phyloP scores from a whole-genome alignment of 805 yeast species.

The Metschnikowia koreensis region DNA sequence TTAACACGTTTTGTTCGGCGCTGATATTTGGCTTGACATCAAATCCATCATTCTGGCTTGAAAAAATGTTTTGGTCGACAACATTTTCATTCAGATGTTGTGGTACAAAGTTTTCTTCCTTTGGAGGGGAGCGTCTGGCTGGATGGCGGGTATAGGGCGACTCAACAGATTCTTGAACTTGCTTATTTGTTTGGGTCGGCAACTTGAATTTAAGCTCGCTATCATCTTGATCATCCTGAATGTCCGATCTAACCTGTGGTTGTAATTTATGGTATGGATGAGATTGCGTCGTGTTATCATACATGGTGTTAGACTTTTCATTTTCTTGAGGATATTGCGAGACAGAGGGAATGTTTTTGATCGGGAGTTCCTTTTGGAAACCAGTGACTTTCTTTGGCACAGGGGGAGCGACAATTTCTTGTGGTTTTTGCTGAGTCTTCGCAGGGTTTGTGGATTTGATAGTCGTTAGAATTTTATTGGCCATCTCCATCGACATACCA shows the following conservation, averaged over 20 bases:
- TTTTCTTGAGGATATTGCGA: background rate
- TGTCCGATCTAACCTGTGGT: slow-evolving; percentile 15
- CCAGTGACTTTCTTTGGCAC: slow-evolving; percentile 5
- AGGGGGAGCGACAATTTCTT: slow-evolving; percentile 2
- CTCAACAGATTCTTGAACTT: slow-evolving; percentile 12
- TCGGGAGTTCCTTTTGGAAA: background rate
- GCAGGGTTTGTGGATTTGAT: slow-evolving; percentile 61
- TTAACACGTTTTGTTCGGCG: slow-evolving; percentile 1
- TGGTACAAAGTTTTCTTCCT: background rate
- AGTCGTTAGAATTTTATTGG: slow-evolving; percentile 81
- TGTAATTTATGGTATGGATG: slow-evolving; percentile 16
- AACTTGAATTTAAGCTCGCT: slow-evolving; percentile 6
- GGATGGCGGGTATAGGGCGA: slow-evolving; percentile 14
- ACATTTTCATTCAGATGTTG: background rate
- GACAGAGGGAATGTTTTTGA: slow-evolving; percentile 7
- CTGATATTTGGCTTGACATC: slow-evolving; percentile 3
- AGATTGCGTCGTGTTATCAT: slow-evolving; percentile 15
- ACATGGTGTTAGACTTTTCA: slow-evolving; percentile 7
- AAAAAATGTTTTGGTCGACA: slow-evolving; percentile 22
- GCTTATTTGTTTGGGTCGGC: slow-evolving; percentile 16
- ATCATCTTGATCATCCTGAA: slow-evolving; percentile 1
- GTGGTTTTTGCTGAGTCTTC: background rate
- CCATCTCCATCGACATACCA: slow-evolving; percentile 98
- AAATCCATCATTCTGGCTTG: slow-evolving; percentile 22
- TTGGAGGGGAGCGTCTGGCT: slow-evolving; percentile 12